Evolutionary conservation across 2,329 filamentous ascomycete species (phyloP).

Genomic region (Escovopsis sp.): DNA sequence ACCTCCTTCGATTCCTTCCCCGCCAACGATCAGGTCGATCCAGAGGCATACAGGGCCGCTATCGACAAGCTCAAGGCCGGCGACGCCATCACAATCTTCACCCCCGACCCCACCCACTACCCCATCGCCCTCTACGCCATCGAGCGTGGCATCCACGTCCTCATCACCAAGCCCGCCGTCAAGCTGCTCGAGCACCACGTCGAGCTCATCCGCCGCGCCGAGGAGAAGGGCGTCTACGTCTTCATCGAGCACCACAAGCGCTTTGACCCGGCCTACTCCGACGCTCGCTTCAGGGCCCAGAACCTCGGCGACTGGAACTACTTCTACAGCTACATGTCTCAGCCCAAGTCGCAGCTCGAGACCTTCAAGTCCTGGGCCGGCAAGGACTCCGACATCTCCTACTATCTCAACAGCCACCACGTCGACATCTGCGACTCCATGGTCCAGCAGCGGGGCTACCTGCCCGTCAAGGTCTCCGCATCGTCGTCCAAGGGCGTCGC

Average conservation of each 20-base stretch:
- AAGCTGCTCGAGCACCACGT: constrained; percentile 72
- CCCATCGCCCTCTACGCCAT: constrained; percentile 88
- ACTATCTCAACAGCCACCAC: constrained; percentile 93
- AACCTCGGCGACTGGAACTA: constrained; percentile 91
- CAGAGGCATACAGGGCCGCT: constrained; percentile 74
- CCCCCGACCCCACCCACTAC: constrained; percentile 83
- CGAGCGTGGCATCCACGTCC: constrained; percentile 72
- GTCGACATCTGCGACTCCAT: constrained; percentile 87
- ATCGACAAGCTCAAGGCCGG: constrained; percentile 72
- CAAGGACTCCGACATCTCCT: constrained; percentile 82
- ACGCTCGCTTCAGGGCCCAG: constrained; percentile 64
- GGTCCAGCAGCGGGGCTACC: constrained; percentile 58
- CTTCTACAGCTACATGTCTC: constrained; percentile 94
- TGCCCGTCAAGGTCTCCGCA: constrained; percentile 65
- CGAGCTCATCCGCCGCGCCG: constrained; percentile 55
- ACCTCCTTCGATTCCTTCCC: constrained; percentile 76
- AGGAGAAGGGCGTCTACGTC: constrained; percentile 68
- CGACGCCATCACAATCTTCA: constrained; percentile 92
- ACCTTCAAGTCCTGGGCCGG: constrained; percentile 94
- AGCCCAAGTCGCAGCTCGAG: constrained; percentile 81
- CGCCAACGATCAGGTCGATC: constrained; percentile 55
- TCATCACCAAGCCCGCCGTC: constrained; percentile 88
- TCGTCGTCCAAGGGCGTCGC: constrained; percentile 68
- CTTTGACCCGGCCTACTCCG: constrained; percentile 83
- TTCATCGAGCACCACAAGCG: constrained; percentile 96